Evolutionary conservation across 2,329 filamentous ascomycete genomes (phyloP).

Genomic region (Alternaria consortialis): DNA sequence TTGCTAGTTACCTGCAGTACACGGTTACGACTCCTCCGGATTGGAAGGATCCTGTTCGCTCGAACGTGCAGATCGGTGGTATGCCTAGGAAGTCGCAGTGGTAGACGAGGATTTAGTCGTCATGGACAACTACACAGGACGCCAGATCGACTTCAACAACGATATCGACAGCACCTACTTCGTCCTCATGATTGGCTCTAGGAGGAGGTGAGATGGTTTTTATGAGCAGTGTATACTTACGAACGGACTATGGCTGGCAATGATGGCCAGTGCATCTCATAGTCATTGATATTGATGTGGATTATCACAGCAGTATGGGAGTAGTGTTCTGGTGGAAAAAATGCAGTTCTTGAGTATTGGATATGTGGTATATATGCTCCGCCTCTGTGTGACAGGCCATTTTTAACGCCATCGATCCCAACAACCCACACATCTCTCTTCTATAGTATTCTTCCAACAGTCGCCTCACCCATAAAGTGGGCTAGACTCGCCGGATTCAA

Average conservation of each 20-base stretch:
- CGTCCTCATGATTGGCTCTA: slow-evolving; percentile 74
- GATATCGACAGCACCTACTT: slow-evolving; percentile 75
- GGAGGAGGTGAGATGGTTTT: not conserved
- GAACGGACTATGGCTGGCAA: not conserved
- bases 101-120: slow-evolving; percentile 1
- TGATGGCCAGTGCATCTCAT: not conserved
- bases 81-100: slow-evolving; percentile 1
- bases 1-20: slow-evolving; percentile 45
- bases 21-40: slow-evolving; percentile 41
- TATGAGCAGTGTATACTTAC: not conserved
- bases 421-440: too few species aligned
- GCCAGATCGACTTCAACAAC: slow-evolving; percentile 82
- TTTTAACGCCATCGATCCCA: not conserved
- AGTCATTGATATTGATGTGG: not conserved
- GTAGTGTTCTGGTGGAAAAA: not conserved
- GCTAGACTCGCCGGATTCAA: slow-evolving; percentile 9
- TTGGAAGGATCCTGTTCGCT: slow-evolving; percentile 37
- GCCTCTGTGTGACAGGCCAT: not conserved
- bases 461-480: slow-evolving; percentile 6
- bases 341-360: not conserved
- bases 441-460: slow-evolving; percentile 1
- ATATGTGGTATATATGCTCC: slow-evolving; percentile 7
- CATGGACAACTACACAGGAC: slow-evolving; percentile 65
- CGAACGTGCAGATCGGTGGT: slow-evolving; percentile 26
- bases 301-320: not conserved